Conservation (phyloP, 345 rosid species). For the Cardamine resedifolia region DNA sequence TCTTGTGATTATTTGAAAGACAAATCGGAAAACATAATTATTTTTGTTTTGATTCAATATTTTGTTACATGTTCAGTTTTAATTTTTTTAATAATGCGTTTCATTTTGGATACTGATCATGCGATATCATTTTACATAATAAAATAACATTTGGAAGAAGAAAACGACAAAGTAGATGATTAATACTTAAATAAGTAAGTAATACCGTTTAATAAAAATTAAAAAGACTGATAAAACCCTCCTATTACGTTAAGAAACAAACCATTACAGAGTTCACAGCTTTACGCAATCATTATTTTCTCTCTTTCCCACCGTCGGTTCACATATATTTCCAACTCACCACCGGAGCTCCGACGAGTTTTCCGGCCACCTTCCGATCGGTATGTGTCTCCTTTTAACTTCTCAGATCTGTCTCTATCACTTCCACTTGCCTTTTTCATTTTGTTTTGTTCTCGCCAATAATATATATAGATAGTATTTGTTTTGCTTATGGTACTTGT, state of each 20-base stretch:
- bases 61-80: not conserved
- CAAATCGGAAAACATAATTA: not conserved
- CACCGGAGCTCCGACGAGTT: constrained; percentile 2
- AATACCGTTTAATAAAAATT: not conserved
- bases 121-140: not conserved
- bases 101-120: not conserved
- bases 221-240: not conserved
- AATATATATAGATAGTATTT: not conserved
- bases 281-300: not conserved
- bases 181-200: not conserved
- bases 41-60: not conserved
- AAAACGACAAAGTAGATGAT: not conserved
- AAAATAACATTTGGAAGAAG: not conserved
- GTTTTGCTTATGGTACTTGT: not conserved
- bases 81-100: not conserved
- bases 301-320: not conserved
- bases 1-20: not conserved
- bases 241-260: not conserved
- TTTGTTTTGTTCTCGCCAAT: not conserved
- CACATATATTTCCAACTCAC: not conserved
- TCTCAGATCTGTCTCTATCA: not conserved
- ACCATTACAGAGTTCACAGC: not conserved
- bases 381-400: not conserved
- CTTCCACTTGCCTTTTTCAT: not conserved
- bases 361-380: not conserved